Percentiles rank a stretch among this genome's conserved stretches.
phyloP scores from a whole-genome alignment of 345 rosid species.

The Combretum micranthum region DNA sequence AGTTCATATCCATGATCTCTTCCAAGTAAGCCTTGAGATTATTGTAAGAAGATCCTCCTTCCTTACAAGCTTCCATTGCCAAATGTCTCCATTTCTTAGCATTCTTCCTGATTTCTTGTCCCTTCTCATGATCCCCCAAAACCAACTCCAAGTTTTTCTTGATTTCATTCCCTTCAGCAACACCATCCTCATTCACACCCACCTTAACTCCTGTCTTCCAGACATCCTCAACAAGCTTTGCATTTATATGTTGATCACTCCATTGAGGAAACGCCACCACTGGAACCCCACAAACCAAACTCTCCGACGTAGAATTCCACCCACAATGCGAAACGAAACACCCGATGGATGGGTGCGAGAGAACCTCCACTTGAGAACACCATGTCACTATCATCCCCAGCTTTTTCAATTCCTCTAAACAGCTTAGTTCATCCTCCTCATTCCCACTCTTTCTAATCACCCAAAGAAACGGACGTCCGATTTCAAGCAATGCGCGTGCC shows the following conservation, averaged over 20 bases:
- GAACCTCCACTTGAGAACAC: constrained; percentile 32
- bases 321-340: constrained; percentile 37
- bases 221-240: constrained; percentile 24
- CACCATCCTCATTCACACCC: constrained; percentile 1
- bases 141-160: constrained; percentile 25
- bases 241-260: constrained; percentile 23
- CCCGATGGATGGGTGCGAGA: constrained; percentile 23
- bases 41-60: constrained; percentile 22
- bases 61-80: constrained; percentile 17
- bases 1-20: constrained; percentile 26
- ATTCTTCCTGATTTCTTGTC: constrained; percentile 17
- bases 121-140: constrained; percentile 22
- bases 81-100: constrained; percentile 25
- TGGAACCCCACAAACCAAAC: constrained; percentile 25
- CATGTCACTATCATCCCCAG: constrained; percentile 23
- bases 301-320: constrained; percentile 28
- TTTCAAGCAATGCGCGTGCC: constrained; percentile 4
- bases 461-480: constrained; percentile 20
- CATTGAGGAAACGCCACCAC: constrained; percentile 27
- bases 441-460: constrained; percentile 9
- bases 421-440: constrained; percentile 4
- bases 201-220: constrained; percentile 20
- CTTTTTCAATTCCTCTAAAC: constrained; percentile 3
- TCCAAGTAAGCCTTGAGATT: constrained; percentile 23
- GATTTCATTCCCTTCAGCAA: constrained; percentile 22